Percentiles rank a stretch among this genome's conserved stretches.
These are phyloP conservation scores for Sequoiadendron giganteum DNA, from an alignment of 75 land plant genomes.

Conservation along the genomic window DNA sequence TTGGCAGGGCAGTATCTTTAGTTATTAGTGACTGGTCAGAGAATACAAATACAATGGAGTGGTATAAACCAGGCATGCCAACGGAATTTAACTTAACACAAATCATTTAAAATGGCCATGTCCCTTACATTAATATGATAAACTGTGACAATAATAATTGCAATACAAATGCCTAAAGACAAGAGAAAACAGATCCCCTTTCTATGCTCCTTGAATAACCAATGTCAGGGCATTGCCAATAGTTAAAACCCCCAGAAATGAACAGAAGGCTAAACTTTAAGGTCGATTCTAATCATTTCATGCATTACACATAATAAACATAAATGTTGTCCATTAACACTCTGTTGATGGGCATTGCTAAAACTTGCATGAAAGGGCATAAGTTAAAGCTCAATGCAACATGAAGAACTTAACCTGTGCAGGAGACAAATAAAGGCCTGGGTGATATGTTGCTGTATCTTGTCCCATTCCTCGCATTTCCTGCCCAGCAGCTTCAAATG, in stretches of 20 bases:
- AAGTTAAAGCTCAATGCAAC: background rate
- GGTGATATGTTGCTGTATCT: slow-evolving; percentile 76
- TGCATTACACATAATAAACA: background rate
- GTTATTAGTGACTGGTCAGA: background rate
- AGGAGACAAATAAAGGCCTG: slow-evolving; percentile 87
- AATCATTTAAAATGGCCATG: background rate
- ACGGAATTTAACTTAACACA: background rate
- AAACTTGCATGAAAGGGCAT: background rate
- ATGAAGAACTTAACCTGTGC: slow-evolving; percentile 53
- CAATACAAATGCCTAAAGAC: background rate
- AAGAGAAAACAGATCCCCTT: background rate
- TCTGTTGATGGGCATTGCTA: background rate
- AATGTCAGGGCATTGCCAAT: background rate
- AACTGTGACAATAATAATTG: background rate
- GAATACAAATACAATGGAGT: background rate
- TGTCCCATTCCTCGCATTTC: slow-evolving; percentile 80
- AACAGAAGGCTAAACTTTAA: background rate
- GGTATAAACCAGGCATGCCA: background rate
- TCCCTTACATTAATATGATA: background rate
- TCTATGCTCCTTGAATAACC: background rate
- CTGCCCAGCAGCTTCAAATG: slow-evolving; percentile 82
- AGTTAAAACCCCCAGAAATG: background rate
- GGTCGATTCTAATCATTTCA: background rate
- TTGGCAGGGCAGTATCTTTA: background rate
- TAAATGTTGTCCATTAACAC: background rate